Percentiles rank a stretch among this genome's conserved stretches.
phyloP scores from a whole-genome alignment of 2,329 filamentous ascomycete species.

The Alternaria hordeiaustralica region DNA sequence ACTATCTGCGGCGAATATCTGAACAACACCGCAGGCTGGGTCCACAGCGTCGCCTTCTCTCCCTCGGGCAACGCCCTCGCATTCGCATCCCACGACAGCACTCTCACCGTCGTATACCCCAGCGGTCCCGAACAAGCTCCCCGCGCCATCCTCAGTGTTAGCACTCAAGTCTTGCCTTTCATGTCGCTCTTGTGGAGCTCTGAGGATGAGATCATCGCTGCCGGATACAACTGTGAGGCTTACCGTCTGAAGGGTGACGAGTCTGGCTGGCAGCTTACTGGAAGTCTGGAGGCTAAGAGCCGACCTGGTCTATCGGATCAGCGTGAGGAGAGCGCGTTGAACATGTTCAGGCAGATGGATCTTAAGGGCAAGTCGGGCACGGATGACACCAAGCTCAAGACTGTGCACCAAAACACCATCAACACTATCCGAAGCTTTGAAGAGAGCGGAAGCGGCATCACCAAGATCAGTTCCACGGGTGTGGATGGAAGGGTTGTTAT shows the following conservation, averaged over 20 bases:
- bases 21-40: conserved; percentile 96
- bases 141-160: conserved; percentile 85
- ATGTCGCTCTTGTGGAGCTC: conserved; percentile 91
- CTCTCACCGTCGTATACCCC: conserved; percentile 95
- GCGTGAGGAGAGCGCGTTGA: conserved; percentile 89
- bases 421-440: conserved; percentile 81
- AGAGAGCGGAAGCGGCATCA: conserved; percentile 67
- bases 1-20: conserved; percentile 96
- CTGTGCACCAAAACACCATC: conserved; percentile 96
- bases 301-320: conserved; percentile 65
- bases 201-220: conserved; percentile 92
- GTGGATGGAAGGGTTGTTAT: conserved; percentile 58
- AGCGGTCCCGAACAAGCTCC: conserved; percentile 89
- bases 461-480: conserved; percentile 75
- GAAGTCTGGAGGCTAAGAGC: conserved; percentile 78
- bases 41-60: conserved; percentile 91
- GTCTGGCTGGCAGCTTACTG: conserved; percentile 81
- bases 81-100: conserved; percentile 94
- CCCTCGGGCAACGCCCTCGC: conserved; percentile 92
- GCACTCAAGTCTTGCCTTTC: conserved; percentile 89
- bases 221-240: conserved; percentile 86
- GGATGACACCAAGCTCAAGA: conserved; percentile 93
- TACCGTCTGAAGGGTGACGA: conserved; percentile 85
- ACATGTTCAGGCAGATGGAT: conserved; percentile 99
- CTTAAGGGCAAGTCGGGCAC: conserved; percentile 78